Conservation (phyloP, 306 rosid genomes). For the Acacia acuminata region DNA sequence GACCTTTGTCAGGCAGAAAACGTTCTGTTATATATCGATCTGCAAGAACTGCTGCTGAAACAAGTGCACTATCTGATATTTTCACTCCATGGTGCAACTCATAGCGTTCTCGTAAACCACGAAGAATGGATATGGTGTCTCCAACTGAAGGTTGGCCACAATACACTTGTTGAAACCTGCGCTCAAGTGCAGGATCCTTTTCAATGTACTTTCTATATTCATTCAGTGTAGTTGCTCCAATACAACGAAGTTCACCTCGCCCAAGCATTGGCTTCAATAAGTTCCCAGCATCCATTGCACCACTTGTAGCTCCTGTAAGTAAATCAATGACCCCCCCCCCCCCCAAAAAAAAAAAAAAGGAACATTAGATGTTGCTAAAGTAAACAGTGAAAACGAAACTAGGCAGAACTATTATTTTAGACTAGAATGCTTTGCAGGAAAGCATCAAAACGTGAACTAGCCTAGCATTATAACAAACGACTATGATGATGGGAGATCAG, state of each 20-base stretch:
- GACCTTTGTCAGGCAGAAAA: slow-evolving; percentile 96
- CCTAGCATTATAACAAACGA: slow-evolving; percentile 2
- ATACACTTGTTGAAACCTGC: slow-evolving; percentile 94
- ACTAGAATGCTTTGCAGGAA: slow-evolving; percentile 13
- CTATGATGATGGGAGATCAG: neutral
- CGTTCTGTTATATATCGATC: slow-evolving; percentile 89
- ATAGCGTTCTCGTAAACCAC: slow-evolving; percentile 95
- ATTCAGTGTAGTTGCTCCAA: slow-evolving; percentile 93
- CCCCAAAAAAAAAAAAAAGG: neutral
- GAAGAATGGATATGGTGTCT: slow-evolving; percentile 93
- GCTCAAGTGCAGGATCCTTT: slow-evolving; percentile 97
- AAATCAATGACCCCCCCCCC: slow-evolving; percentile 40
- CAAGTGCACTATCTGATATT: slow-evolving; percentile 96
- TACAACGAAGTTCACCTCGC: slow-evolving; percentile 95
- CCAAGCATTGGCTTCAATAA: slow-evolving; percentile 98
- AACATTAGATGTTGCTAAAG: slow-evolving; percentile 24
- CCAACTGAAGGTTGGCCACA: slow-evolving; percentile 92
- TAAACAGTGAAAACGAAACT: slow-evolving; percentile 11
- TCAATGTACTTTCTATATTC: slow-evolving; percentile 93
- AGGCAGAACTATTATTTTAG: slow-evolving; percentile 5
- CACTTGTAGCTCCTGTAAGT: slow-evolving; percentile 85
- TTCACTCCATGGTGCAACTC: slow-evolving; percentile 99
- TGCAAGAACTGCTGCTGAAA: slow-evolving; percentile 92
- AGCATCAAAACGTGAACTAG: neutral
- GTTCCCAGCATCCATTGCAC: slow-evolving; percentile 99